These are phyloP conservation scores for Allantophomopsis cytisporea DNA, from an alignment of 2,329 filamentous ascomycete species.

Conservation along the genomic window DNA sequence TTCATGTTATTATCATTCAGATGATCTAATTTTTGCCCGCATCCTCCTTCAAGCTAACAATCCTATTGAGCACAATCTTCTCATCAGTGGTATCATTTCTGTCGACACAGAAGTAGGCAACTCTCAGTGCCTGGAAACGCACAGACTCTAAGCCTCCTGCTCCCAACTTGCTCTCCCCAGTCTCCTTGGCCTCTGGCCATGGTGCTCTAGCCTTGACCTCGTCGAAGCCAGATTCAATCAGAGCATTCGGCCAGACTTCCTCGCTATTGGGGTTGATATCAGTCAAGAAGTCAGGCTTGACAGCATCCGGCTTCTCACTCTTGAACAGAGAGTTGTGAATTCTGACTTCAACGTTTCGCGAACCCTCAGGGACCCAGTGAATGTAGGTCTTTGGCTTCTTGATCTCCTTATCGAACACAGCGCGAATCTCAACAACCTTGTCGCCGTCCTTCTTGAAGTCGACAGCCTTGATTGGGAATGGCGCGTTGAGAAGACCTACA, in stretches of 20 bases:
- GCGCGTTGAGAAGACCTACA: conserved; percentile 60
- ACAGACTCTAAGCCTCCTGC: conserved; percentile 59
- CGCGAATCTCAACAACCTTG: conserved; percentile 51
- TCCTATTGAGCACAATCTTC: conserved; percentile 79
- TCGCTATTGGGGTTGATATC: conserved; percentile 80
- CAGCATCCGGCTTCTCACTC: conserved; percentile 66
- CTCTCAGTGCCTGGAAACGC: conserved; percentile 81
- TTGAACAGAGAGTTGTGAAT: conserved; percentile 78
- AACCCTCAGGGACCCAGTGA: conserved; percentile 72
- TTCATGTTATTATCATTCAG: too few species aligned
- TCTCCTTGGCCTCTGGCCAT: conserved; percentile 54
- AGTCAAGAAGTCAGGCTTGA: conserved; percentile 67
- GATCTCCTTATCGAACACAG: conserved; percentile 55
- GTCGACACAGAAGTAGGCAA: conserved; percentile 60
- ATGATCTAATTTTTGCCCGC: neutral
- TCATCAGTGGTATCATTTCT: conserved; percentile 57
- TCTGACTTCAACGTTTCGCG: conserved; percentile 59
- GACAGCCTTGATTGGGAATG: conserved; percentile 54
- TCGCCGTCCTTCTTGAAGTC: conserved; percentile 56
- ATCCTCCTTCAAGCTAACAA: conserved; percentile 65
- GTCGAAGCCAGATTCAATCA: conserved; percentile 74
- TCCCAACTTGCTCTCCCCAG: conserved; percentile 49
- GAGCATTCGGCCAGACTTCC: conserved; percentile 60
- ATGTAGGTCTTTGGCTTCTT: conserved; percentile 72
- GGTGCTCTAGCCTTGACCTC: conserved; percentile 62